A percentile compares a stretch with the other conserved stretches of the same genome.
phyloP scores from a whole-genome alignment of 2,329 filamentous ascomycete genomes.

The Aspergillus sp. region DNA sequence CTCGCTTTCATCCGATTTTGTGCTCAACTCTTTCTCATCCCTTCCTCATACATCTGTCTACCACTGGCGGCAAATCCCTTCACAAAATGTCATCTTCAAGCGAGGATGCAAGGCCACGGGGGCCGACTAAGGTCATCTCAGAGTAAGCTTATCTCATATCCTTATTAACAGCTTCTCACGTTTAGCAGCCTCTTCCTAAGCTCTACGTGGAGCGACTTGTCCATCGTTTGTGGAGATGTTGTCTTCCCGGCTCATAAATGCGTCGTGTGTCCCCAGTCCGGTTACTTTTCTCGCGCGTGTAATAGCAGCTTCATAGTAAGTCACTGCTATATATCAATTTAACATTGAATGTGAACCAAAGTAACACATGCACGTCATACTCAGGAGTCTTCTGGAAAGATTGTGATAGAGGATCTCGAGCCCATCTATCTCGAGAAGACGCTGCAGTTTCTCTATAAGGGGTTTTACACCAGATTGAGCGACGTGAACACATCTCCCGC shows the following conservation, averaged over 20 bases:
- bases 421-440: neutral
- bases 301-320: neutral
- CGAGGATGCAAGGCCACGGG: neutral
- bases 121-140: neutral
- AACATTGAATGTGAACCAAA: neutral
- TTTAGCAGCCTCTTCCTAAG: neutral
- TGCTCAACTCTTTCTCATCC: no score
- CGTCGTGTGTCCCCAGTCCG: neutral
- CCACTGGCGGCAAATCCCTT: no score
- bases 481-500: neutral
- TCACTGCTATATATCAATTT: neutral
- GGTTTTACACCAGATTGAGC: neutral
- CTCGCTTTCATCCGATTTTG: no score
- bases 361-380: neutral
- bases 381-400: neutral
- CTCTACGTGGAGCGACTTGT: neutral
- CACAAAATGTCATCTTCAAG: no score
- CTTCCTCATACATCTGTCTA: no score
- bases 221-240: neutral
- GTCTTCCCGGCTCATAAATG: conserved; percentile 2
- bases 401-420: neutral
- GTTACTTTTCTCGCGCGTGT: conserved; percentile 7
- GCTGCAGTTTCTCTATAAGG: neutral
- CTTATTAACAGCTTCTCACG: neutral
- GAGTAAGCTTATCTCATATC: neutral